Evolutionary conservation across 306 rosid genomes (phyloP), one percentile per base, ranked within the genome.

Genomic region (Hylodesmum podocarpum): DNA sequence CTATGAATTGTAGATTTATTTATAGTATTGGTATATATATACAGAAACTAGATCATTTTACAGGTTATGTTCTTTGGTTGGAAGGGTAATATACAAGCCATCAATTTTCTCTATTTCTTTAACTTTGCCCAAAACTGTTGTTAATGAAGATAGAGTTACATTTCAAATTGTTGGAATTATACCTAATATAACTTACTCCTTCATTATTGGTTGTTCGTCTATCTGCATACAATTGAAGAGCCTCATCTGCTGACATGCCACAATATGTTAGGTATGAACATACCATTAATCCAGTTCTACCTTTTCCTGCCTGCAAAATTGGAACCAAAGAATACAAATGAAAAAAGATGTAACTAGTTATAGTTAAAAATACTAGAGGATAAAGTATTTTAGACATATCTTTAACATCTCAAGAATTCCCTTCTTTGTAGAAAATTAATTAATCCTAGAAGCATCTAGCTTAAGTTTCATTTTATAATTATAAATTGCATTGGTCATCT

Each of bases 251-350:
- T 22, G 91, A 77, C 98, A 92, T 96, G 79, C 97, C 97, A 46
- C 87, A 68, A 81, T 92, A 90, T 51, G 87, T 90, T 34, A 96
- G 88, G 84, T 91, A 92, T 55, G 97, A 76, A 73, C 88, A 81
- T 29, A 91, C 98, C 99, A 96, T 96, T 76, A 92, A 80, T 77
- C 99, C 98, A 6, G 99, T 92, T 79, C 99, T 88, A 70, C 99
- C 97, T 82, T 96, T 96, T 39, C 99, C 99, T 69, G 97, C 99
- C 99, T 92, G 91, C 85, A 88, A 80, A 72, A 41, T 73, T 70
- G 1, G 64, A 73, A 72, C 49, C 57, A 63, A 70, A 47, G 6
- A 36, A 76, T 24, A 69, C 34, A 44, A 40, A 57, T 64, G 34
- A 69, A 64, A 58, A 78, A 58, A 22, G 6, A 69, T 55, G 50